Percentiles rank a stretch among this genome's conserved stretches.
These are phyloP conservation scores for Cercospora nicotianae DNA, from an alignment of 2,329 filamentous ascomycete genomes.

Conservation along the genomic window DNA sequence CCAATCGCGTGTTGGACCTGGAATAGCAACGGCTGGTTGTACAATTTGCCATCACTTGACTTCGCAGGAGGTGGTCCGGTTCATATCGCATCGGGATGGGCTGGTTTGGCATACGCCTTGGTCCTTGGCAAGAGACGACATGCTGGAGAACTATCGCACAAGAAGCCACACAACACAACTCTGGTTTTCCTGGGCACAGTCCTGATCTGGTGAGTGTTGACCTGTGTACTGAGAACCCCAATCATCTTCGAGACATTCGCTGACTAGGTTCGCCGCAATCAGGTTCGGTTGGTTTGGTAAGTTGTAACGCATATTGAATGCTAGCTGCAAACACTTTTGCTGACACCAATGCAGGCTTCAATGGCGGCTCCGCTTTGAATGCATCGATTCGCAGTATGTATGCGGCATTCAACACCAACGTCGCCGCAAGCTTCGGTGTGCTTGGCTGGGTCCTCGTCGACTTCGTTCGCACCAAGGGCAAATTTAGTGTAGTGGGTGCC, in stretches of 20 bases:
- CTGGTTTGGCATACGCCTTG: constrained; percentile 64
- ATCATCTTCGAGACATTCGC: background rate
- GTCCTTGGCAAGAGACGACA: constrained; percentile 61
- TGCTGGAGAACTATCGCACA: constrained; percentile 50
- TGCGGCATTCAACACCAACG: constrained; percentile 60
- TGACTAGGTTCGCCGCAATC: constrained; percentile 29
- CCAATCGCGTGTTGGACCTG: constrained; percentile 66
- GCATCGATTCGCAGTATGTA: constrained; percentile 56
- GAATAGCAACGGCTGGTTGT: constrained; percentile 67
- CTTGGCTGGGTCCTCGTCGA: constrained; percentile 57
- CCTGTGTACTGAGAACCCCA: constrained; percentile 49
- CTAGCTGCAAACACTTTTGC: background rate
- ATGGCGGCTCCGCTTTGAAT: constrained; percentile 57
- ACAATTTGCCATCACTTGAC: constrained; percentile 59
- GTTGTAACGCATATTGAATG: background rate
- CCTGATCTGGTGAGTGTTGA: constrained; percentile 59
- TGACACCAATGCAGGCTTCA: constrained; percentile 45
- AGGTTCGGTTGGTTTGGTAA: constrained; percentile 57
- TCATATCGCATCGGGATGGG: constrained; percentile 63
- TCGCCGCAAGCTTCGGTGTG: constrained; percentile 55
- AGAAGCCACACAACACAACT: constrained; percentile 62
- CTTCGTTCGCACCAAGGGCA: constrained; percentile 53
- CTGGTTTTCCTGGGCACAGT: constrained; percentile 65
- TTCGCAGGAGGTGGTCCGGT: constrained; percentile 65
- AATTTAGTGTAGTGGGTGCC: constrained; percentile 57